A percentile compares a stretch with the other conserved stretches of the same genome.
These are phyloP conservation scores for Spathaspora sp. DNA, from an alignment of 805 yeast species.

Conservation along the genomic window DNA sequence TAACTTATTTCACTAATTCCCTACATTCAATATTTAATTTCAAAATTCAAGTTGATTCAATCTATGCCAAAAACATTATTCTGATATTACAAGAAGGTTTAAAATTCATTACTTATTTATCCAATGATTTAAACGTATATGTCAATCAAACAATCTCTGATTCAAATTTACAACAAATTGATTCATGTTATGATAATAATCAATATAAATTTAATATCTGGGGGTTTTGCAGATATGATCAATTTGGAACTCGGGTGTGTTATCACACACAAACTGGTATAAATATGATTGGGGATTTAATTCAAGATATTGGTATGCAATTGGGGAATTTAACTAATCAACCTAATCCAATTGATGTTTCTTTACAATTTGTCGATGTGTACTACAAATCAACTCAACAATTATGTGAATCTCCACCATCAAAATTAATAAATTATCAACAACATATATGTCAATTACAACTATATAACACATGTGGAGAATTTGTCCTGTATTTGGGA, in stretches of 20 bases:
- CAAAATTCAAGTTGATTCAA: neutral
- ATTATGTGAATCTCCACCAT: conserved; percentile 1
- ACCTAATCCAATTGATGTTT: neutral
- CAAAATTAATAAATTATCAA: neutral
- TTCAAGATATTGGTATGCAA: conserved; percentile 4
- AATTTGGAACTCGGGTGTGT: conserved; percentile 2
- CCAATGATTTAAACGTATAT: conserved; percentile 6
- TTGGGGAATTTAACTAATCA: conserved; percentile 1
- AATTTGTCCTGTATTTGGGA: neutral
- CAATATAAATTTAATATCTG: conserved; percentile 5
- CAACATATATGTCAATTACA: conserved; percentile 2
- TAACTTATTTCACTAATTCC: neutral
- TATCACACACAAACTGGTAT: conserved; percentile 1
- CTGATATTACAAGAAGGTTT: conserved; percentile 5
- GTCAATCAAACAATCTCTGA: conserved; percentile 1
- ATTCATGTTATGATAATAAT: neutral
- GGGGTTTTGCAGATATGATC: conserved; percentile 5
- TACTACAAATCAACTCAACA: conserved; percentile 2
- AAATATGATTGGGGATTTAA: conserved; percentile 3
- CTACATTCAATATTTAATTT: neutral
- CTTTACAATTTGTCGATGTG: neutral
- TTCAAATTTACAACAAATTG: conserved; percentile 3
- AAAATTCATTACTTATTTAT: conserved; percentile 6
- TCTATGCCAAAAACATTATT: conserved; percentile 1
- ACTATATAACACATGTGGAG: neutral